These are phyloP conservation scores for Cryptosporidium muris DNA, from an alignment of 169 alveolate species.

Conservation along the genomic window DNA sequence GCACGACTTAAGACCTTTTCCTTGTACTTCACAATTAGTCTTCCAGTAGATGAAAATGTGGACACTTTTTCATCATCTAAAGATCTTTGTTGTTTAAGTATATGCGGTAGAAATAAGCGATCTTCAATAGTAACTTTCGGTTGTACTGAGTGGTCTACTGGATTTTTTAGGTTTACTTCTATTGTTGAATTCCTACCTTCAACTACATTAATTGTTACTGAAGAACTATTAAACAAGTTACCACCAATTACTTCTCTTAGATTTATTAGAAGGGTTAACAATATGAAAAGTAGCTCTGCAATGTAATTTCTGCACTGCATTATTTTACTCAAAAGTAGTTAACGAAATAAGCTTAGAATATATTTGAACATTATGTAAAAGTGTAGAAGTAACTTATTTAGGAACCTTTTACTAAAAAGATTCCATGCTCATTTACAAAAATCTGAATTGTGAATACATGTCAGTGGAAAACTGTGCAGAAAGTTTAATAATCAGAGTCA, in stretches of 20 bases:
- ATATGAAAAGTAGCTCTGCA: too few species aligned
- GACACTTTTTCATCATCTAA: slow-evolving; percentile 8
- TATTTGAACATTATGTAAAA: too few species aligned
- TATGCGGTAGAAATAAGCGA: slow-evolving; percentile 34
- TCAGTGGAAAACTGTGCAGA: too few species aligned
- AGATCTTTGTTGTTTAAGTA: slow-evolving; percentile 60
- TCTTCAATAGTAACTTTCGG: slow-evolving; percentile 31
- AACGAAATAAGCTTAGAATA: too few species aligned
- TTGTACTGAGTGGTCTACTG: slow-evolving; percentile 50
- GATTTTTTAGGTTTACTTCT: slow-evolving; percentile 34
- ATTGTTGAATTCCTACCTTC: slow-evolving; percentile 44
- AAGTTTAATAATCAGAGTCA: too few species aligned
- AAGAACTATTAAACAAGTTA: slow-evolving; percentile 28
- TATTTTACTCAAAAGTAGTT: too few species aligned
- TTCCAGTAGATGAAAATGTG: slow-evolving; percentile 10
- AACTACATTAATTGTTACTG: slow-evolving; percentile 56
- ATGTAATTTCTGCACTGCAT: too few species aligned
- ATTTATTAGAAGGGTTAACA: too few species aligned
- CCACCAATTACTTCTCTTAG: not conserved
- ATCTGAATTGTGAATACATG: too few species aligned
- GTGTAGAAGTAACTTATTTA: too few species aligned
- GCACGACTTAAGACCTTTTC: slow-evolving; percentile 61
- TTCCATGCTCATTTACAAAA: too few species aligned
- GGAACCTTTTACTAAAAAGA: too few species aligned
- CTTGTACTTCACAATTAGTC: slow-evolving; percentile 49